These are phyloP conservation scores for Curvularia eragrostidis DNA, from an alignment of 2,329 filamentous ascomycete genomes.

Conservation along the genomic window DNA sequence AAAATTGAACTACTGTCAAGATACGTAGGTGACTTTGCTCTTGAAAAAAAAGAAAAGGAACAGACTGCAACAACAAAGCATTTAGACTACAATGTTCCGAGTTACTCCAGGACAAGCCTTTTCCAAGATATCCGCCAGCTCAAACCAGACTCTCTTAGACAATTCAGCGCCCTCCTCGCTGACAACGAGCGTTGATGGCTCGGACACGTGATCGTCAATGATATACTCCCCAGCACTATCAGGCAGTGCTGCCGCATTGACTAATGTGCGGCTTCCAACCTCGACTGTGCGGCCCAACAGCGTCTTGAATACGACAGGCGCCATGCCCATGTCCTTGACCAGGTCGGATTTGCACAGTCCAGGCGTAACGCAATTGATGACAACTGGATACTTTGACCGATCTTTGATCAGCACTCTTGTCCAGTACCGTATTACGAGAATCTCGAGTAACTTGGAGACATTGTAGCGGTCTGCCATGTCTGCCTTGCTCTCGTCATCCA, in stretches of 20 bases:
- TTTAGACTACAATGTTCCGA: conserved; percentile 1
- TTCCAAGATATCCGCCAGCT: conserved; percentile 47
- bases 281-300: conserved; percentile 45
- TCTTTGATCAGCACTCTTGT: conserved; percentile 17
- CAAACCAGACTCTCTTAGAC: conserved; percentile 47
- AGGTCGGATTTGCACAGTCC: conserved; percentile 32
- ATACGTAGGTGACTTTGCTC: too few species aligned
- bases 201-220: conserved; percentile 35
- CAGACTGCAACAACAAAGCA: not conserved
- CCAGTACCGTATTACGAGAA: conserved; percentile 27
- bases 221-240: conserved; percentile 46
- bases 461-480: conserved; percentile 25
- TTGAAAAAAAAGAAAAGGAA: too few species aligned
- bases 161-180: conserved; percentile 41
- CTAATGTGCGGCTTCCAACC: conserved; percentile 49
- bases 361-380: conserved; percentile 36
- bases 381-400: conserved; percentile 21
- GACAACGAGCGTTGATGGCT: conserved; percentile 38
- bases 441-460: conserved; percentile 35
- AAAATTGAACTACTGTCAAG: too few species aligned
- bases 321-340: conserved; percentile 15
- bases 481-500: conserved; percentile 19
- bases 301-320: conserved; percentile 16
- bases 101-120: conserved; percentile 34
- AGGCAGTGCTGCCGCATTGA: conserved; percentile 41